Evolutionary conservation across 2,329 filamentous ascomycete genomes (phyloP).

Genomic region (Ascochyta koolunga): DNA sequence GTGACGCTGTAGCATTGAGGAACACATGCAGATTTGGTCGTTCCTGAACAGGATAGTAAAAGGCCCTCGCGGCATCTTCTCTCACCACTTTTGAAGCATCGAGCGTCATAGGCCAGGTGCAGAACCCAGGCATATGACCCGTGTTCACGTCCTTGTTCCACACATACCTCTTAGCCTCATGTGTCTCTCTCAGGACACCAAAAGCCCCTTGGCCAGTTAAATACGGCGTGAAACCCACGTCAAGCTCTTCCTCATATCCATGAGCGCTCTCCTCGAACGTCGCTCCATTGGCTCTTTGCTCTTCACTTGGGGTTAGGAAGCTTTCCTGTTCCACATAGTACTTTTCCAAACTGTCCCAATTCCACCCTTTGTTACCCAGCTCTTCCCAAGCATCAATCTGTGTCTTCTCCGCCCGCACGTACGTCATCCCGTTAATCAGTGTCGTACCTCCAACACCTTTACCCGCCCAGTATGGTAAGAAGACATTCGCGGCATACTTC

Average conservation of each 20-base stretch:
- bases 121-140: slow-evolving; percentile 54
- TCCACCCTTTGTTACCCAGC: slow-evolving; percentile 43
- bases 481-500: slow-evolving; percentile 39
- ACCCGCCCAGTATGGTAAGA: slow-evolving; percentile 46
- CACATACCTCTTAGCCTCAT: slow-evolving; percentile 41
- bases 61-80: slow-evolving; percentile 56
- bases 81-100: slow-evolving; percentile 48
- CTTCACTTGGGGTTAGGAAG: slow-evolving; percentile 29
- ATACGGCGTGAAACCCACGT: slow-evolving; percentile 38
- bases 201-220: slow-evolving; percentile 32
- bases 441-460: slow-evolving; percentile 53
- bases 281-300: slow-evolving; percentile 29
- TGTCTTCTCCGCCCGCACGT: slow-evolving; percentile 40
- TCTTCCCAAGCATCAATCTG: slow-evolving; percentile 45
- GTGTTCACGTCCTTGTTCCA: slow-evolving; percentile 53
- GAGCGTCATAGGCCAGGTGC: slow-evolving; percentile 51
- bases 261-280: slow-evolving; percentile 30
- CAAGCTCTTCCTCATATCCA: slow-evolving; percentile 31
- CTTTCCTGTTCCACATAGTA: slow-evolving; percentile 39
- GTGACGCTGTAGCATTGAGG: slow-evolving; percentile 51
- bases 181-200: slow-evolving; percentile 47
- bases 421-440: slow-evolving; percentile 52
- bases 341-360: slow-evolving; percentile 36
- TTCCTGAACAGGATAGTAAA: slow-evolving; percentile 52
- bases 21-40: slow-evolving; percentile 54